Evolutionary conservation across 352 stramenopile genomes (phyloP).

Genomic region (Globisporangium irregulare): DNA sequence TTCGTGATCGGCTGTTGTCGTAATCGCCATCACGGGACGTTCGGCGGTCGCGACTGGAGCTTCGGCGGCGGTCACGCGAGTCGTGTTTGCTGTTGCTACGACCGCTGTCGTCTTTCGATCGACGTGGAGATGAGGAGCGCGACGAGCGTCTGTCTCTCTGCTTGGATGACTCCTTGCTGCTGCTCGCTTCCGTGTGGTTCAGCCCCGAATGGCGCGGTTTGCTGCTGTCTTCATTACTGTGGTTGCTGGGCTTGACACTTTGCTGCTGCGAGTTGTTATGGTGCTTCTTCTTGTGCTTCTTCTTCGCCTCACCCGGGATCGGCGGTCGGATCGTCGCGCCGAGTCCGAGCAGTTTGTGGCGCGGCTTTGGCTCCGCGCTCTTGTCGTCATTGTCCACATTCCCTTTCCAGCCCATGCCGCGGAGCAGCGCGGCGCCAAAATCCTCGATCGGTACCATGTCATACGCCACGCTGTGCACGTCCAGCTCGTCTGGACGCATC

Average conservation of each 20-base stretch:
- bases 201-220: slow-evolving; percentile 11
- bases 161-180: slow-evolving; percentile 1
- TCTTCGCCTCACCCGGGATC: slow-evolving; percentile 42
- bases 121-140: slow-evolving; percentile 14
- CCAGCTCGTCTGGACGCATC: slow-evolving; percentile 70
- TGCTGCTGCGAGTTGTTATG: not conserved
- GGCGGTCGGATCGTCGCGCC: slow-evolving; percentile 82
- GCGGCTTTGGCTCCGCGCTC: slow-evolving; percentile 51
- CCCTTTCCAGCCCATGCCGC: slow-evolving; percentile 97
- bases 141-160: slow-evolving; percentile 10
- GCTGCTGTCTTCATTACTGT: not conserved
- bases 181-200: slow-evolving; percentile 9
- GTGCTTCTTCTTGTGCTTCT: slow-evolving; percentile 30
- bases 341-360: slow-evolving; percentile 91
- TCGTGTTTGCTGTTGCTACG: slow-evolving; percentile 14
- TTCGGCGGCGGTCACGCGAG: slow-evolving; percentile 18
- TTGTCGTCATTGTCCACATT: slow-evolving; percentile 45
- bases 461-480: slow-evolving; percentile 86
- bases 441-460: slow-evolving; percentile 89
- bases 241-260: slow-evolving; percentile 5
- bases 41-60: slow-evolving; percentile 16
- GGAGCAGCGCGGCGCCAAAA: slow-evolving; percentile 94
- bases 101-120: slow-evolving; percentile 11
- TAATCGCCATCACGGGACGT: slow-evolving; percentile 3
- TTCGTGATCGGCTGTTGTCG: not conserved